These are phyloP conservation scores for Termitomyces sp. DNA, from an alignment of 768 basidiomycete genomes.

Conservation along the genomic window DNA sequence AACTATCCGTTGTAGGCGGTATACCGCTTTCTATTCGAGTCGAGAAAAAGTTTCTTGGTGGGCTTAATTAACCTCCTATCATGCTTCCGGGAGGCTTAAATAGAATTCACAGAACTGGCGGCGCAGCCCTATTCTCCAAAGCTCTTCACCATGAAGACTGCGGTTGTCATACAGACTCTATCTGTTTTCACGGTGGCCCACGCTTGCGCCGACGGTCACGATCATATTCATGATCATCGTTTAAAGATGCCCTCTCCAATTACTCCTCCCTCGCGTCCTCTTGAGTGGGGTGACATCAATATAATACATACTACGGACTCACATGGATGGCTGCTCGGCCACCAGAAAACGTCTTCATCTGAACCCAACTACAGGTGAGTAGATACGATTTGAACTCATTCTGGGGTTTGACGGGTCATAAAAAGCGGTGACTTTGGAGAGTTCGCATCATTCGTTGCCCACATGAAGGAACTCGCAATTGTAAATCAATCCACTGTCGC, in stretches of 20 bases:
- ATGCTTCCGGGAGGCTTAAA: too few species aligned
- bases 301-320: slow-evolving; percentile 85
- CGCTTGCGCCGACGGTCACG: slow-evolving; percentile 16
- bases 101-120: too few species aligned
- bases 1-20: too few species aligned
- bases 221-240: slow-evolving; percentile 23
- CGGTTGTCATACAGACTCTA: not conserved
- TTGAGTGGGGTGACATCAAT: slow-evolving; percentile 89
- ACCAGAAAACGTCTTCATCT: slow-evolving; percentile 69
- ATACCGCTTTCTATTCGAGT: too few species aligned
- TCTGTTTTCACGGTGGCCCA: not conserved
- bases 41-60: too few species aligned
- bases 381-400: not conserved
- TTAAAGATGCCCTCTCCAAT: slow-evolving; percentile 38
- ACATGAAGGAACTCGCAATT: slow-evolving; percentile 10
- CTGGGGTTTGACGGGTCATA: not conserved
- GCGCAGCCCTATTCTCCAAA: too few species aligned
- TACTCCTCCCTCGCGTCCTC: slow-evolving; percentile 58
- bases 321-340: slow-evolving; percentile 71
- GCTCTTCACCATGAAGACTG: not conserved
- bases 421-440: slow-evolving; percentile 31
- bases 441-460: slow-evolving; percentile 17
- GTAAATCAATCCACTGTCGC: not conserved
- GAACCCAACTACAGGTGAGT: slow-evolving; percentile 71
- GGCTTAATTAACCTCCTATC: too few species aligned